Percentiles rank a stretch among this genome's conserved stretches.
These are phyloP conservation scores for Biscutella laevigata DNA, from an alignment of 441 rosid genomes.

Conservation along the genomic window DNA sequence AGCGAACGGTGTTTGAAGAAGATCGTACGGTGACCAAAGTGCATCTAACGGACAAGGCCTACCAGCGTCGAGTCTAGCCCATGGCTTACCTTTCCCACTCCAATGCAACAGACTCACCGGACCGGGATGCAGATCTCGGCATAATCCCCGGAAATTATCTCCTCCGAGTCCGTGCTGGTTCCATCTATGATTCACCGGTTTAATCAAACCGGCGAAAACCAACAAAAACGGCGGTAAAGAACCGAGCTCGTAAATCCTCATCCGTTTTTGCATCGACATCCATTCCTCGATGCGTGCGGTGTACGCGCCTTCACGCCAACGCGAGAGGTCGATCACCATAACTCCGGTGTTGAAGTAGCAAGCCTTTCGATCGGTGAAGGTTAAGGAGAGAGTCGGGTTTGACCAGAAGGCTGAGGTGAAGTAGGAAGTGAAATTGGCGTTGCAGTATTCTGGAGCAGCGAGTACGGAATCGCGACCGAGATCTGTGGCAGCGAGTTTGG, in stretches of 20 bases:
- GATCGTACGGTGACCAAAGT: slow-evolving; percentile 92
- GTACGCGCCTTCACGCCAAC: slow-evolving; percentile 75
- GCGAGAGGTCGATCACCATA: slow-evolving; percentile 79
- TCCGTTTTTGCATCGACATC: slow-evolving; percentile 86
- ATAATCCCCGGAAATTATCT: slow-evolving; percentile 71
- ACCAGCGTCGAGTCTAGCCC: slow-evolving; percentile 78
- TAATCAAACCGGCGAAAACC: slow-evolving; percentile 71
- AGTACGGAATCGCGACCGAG: slow-evolving; percentile 51
- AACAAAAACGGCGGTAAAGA: slow-evolving; percentile 78
- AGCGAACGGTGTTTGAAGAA: slow-evolving; percentile 58
- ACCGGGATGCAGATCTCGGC: slow-evolving; percentile 81
- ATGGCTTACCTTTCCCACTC: slow-evolving; percentile 99
- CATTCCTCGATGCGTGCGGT: slow-evolving; percentile 80
- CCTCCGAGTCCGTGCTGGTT: slow-evolving; percentile 93
- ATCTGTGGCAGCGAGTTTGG: slow-evolving; percentile 56
- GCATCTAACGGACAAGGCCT: slow-evolving; percentile 89
- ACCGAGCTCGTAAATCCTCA: slow-evolving; percentile 81
- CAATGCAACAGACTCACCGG: slow-evolving; percentile 87
- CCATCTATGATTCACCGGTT: slow-evolving; percentile 79
- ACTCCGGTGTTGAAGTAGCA: slow-evolving; percentile 96
- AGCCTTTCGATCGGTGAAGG: slow-evolving; percentile 47
- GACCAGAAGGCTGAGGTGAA: slow-evolving; percentile 84
- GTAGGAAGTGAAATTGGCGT: slow-evolving; percentile 82
- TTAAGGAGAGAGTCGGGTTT: slow-evolving; percentile 59
- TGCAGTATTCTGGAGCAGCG: slow-evolving; percentile 90